Evolutionary conservation across 2,329 filamentous ascomycete genomes (phyloP).

Genomic region (Sclerotinia nivalis): DNA sequence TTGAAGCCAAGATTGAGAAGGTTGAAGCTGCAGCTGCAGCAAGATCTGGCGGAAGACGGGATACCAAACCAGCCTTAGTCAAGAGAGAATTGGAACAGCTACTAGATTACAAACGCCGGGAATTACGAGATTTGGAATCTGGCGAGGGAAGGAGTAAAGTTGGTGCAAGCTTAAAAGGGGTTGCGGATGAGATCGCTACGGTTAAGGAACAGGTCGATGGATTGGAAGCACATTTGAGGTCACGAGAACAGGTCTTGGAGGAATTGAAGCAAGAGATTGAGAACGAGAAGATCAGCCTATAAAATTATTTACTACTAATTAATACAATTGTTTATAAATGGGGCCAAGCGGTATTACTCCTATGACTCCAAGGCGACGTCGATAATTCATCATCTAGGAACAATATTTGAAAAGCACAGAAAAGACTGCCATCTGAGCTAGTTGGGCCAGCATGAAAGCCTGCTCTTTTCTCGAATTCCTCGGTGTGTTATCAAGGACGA

Average conservation of each 20-base stretch:
- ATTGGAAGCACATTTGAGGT: conserved; percentile 76
- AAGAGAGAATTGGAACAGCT: conserved; percentile 93
- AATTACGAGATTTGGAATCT: conserved; percentile 72
- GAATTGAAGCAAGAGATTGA: conserved; percentile 82
- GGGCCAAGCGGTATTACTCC: conserved; percentile 18
- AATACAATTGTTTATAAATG: conserved; percentile 22
- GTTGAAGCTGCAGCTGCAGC: conserved; percentile 74
- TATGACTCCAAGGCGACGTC: neutral
- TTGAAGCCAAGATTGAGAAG: conserved; percentile 83
- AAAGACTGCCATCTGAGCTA: neutral
- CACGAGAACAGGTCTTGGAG: conserved; percentile 72
- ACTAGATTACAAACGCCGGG: conserved; percentile 88
- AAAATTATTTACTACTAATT: conserved; percentile 23
- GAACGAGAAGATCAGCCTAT: conserved; percentile 69
- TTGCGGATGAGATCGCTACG: conserved; percentile 81
- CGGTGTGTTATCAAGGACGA: neutral
- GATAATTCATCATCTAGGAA: neutral
- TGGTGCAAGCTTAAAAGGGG: conserved; percentile 72
- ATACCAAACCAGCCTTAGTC: conserved; percentile 84
- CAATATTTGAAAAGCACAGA: neutral
- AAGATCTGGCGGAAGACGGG: conserved; percentile 63
- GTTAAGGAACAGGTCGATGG: conserved; percentile 96
- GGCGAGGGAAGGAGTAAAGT: conserved; percentile 67
- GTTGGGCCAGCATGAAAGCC: neutral
- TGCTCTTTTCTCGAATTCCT: neutral